Evolutionary conservation across 2,329 filamentous ascomycete species (phyloP).

Genomic region (Colletotrichum sp.): DNA sequence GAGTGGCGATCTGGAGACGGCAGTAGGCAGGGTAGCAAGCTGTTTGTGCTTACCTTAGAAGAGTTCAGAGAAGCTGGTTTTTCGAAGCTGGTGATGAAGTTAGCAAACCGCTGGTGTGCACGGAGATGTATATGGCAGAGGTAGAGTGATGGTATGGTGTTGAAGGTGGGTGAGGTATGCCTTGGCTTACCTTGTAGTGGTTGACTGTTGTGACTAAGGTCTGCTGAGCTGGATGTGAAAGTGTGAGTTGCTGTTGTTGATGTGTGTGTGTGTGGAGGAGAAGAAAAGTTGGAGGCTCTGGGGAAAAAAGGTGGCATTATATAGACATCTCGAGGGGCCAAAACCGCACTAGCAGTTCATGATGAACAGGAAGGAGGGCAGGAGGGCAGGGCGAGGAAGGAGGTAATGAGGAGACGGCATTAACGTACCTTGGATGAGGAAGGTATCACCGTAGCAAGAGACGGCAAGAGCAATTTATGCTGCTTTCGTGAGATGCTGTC

Average conservation of each 20-base stretch:
- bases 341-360: neutral
- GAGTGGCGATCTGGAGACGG: neutral
- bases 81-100: neutral
- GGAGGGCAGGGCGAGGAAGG: neutral
- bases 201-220: neutral
- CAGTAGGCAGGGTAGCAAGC: neutral
- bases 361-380: neutral
- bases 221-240: neutral
- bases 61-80: neutral
- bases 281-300: neutral
- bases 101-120: neutral
- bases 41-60: neutral
- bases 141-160: neutral
- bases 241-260: neutral
- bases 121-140: neutral
- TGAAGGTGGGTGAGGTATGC: neutral
- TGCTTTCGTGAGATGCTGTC: neutral
- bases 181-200: neutral
- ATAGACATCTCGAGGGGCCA: neutral
- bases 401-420: neutral
- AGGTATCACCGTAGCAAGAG: neutral
- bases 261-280: neutral
- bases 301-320: neutral
- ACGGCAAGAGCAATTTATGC: neutral
- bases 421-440: neutral